Conservation (phyloP, 495 filamentous ascomycete species). For the Staphylotrichum longicolle region DNA sequence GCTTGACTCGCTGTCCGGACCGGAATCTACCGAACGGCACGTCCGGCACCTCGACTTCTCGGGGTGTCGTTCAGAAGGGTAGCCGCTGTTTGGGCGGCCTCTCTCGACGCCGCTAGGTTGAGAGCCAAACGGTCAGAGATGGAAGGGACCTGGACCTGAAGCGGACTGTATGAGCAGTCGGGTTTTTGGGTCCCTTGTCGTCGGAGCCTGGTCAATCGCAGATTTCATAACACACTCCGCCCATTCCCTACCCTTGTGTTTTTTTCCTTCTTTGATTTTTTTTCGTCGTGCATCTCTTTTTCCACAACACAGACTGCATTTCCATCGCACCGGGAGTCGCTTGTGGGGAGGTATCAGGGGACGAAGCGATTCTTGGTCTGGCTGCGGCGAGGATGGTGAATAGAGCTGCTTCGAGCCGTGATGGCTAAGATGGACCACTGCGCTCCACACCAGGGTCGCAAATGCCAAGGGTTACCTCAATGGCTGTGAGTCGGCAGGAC, state of each 20-base stretch:
- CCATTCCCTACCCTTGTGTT: constrained; percentile 18
- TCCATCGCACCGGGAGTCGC: constrained; percentile 38
- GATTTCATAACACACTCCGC: constrained; percentile 20
- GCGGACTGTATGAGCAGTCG: constrained; percentile 2
- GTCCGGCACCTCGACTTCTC: constrained; percentile 29
- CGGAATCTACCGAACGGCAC: constrained; percentile 37
- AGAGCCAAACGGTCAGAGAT: constrained; percentile 19
- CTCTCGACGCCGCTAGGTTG: constrained; percentile 14
- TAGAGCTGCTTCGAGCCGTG: constrained; percentile 1
- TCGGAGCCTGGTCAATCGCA: constrained; percentile 21
- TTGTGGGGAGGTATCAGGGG: constrained; percentile 45
- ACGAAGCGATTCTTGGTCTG: constrained; percentile 28
- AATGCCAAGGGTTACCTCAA: background rate
- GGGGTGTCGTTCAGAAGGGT: constrained; percentile 27
- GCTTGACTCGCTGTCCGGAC: constrained; percentile 10
- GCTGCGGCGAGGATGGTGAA: constrained; percentile 5
- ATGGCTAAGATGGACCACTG: background rate
- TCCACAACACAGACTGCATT: constrained; percentile 24
- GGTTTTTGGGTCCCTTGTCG: constrained; percentile 13
- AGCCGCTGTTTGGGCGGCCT: constrained; percentile 11
- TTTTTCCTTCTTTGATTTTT: constrained; percentile 16
- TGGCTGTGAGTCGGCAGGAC: background rate
- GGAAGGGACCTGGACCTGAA: constrained; percentile 15
- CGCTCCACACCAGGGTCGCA: background rate
- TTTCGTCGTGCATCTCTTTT: constrained; percentile 28